A percentile compares a stretch with the other conserved stretches of the same genome.
phyloP scores from a whole-genome alignment of 2,329 filamentous ascomycete genomes.

The Fusarium nanum region DNA sequence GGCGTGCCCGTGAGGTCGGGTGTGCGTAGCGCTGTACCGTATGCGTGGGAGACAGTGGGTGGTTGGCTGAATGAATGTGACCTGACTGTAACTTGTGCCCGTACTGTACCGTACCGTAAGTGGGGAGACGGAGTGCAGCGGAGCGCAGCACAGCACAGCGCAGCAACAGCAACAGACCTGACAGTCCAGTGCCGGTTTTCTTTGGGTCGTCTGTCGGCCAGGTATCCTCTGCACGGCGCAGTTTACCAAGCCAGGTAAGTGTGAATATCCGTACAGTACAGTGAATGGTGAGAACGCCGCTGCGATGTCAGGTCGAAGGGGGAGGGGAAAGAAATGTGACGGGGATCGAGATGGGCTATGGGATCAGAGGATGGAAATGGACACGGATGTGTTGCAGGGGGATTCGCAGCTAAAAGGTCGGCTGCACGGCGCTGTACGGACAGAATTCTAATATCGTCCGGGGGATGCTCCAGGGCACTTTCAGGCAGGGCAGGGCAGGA shows the following conservation, averaged over 20 bases:
- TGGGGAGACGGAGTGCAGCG: constrained; percentile 20
- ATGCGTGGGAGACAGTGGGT: constrained; percentile 22
- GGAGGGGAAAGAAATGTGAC: constrained; percentile 35
- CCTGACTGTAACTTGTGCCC: constrained; percentile 8
- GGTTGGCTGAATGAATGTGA: constrained; percentile 31
- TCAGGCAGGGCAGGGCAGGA: background rate
- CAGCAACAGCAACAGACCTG: background rate
- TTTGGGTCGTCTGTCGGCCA: background rate
- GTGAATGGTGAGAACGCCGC: constrained; percentile 20
- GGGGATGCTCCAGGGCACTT: constrained; percentile 8
- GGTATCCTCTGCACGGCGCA: constrained; percentile 31
- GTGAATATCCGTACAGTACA: constrained; percentile 22
- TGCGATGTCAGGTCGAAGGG: constrained; percentile 25
- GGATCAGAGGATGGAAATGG: constrained; percentile 30
- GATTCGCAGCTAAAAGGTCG: constrained; percentile 38
- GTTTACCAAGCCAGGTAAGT: constrained; percentile 31
- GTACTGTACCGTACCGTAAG: constrained; percentile 5
- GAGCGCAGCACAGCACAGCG: background rate
- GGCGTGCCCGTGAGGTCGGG: constrained; percentile 35
- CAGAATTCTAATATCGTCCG: constrained; percentile 2
- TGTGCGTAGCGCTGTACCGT: constrained; percentile 33
- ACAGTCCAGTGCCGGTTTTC: constrained; percentile 15
- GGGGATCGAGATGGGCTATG: constrained; percentile 39
- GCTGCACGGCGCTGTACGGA: constrained; percentile 17
- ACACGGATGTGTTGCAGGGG: constrained; percentile 33